phyloP scores from a whole-genome alignment of 2,329 filamentous ascomycete species.

The Thielaviopsis musarum region DNA sequence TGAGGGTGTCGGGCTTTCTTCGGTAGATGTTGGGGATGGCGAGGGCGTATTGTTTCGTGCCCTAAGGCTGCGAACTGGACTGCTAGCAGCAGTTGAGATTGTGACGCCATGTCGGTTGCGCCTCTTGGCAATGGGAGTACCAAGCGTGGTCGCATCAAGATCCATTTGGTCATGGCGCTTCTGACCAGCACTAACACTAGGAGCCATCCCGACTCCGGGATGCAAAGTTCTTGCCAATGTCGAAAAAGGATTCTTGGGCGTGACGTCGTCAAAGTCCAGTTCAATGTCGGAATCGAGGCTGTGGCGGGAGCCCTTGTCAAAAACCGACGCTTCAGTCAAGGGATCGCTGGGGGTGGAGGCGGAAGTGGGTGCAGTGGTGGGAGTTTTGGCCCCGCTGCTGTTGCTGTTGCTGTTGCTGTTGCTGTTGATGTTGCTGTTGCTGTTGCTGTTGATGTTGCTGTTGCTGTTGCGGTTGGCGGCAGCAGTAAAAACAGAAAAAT shows the following conservation, averaged over 20 bases:
- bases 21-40: slow-evolving; percentile 53
- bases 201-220: slow-evolving; percentile 8
- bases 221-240: neutral
- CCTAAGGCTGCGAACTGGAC: neutral
- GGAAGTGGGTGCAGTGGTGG: neutral
- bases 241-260: neutral
- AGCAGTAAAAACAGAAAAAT: neutral
- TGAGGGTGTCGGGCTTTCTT: slow-evolving; percentile 19
- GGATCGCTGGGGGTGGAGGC: neutral
- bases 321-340: neutral
- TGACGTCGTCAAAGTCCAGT: slow-evolving; percentile 28
- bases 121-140: slow-evolving; percentile 80
- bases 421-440: neutral
- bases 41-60: slow-evolving; percentile 21
- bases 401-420: neutral
- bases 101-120: slow-evolving; percentile 67
- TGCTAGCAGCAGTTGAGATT: neutral
- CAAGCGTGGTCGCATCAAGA: slow-evolving; percentile 58
- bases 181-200: slow-evolving; percentile 9
- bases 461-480: neutral
- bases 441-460: neutral
- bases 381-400: neutral
- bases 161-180: slow-evolving; percentile 91
- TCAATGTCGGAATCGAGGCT: slow-evolving; percentile 40
- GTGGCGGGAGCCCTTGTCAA: slow-evolving; percentile 33